phyloP scores from a whole-genome alignment of 2,329 filamentous ascomycete genomes.

The Aspergillus awamori region DNA sequence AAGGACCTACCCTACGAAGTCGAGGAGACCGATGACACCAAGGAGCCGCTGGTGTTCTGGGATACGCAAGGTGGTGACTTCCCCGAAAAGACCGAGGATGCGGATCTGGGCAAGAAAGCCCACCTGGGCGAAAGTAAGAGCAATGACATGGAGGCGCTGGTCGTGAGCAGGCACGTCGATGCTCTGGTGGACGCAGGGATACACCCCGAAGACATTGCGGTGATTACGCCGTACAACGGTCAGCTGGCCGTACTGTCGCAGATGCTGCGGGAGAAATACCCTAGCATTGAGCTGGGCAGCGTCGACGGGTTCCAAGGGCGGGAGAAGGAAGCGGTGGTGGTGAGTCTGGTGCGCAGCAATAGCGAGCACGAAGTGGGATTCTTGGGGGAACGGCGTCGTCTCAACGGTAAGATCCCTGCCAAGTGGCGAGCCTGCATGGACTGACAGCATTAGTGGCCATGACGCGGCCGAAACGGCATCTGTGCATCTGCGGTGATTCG shows the following conservation, averaged over 20 bases:
- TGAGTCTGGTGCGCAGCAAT: conserved; percentile 94
- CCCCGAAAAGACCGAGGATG: conserved; percentile 77
- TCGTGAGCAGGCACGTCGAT: conserved; percentile 77
- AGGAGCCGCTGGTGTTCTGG: conserved; percentile 85
- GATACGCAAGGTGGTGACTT: conserved; percentile 96
- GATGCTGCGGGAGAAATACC: conserved; percentile 76
- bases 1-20: conserved; percentile 78
- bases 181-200: conserved; percentile 79
- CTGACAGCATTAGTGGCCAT: conserved; percentile 72
- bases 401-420: conserved; percentile 74
- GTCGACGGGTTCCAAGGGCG: conserved; percentile 97
- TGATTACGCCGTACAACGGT: conserved; percentile 95
- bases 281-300: conserved; percentile 89
- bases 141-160: conserved; percentile 84
- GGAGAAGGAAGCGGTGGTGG: conserved; percentile 92
- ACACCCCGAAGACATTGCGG: conserved; percentile 79
- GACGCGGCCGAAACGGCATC: conserved; percentile 87
- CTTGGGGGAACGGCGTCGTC: conserved; percentile 81
- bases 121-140: conserved; percentile 77
- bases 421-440: conserved; percentile 4
- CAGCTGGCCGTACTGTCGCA: conserved; percentile 78
- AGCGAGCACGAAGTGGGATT: conserved; percentile 86
- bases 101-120: conserved; percentile 58
- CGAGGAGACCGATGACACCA: conserved; percentile 79
- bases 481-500: conserved; percentile 90